Base-by-base conservation (phyloP, 2,329 filamentous ascomycete species). In the Alternaria novae-zelandiae region DNA sequence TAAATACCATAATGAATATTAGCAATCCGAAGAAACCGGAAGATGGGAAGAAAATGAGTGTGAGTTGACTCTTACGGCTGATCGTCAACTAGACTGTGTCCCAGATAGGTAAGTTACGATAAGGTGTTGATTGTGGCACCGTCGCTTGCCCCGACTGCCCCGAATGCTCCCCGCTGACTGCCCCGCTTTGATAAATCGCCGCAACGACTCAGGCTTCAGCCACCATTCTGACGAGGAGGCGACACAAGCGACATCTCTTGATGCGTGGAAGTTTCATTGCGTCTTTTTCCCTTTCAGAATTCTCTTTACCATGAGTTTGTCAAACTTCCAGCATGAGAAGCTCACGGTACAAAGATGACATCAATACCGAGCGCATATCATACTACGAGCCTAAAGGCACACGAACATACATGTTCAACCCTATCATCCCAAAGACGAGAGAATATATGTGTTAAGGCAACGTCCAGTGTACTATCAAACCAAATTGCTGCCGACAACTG, bases 131-230 rank as follows among this genome's bases (percentile, higher is more conserved):
- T 53, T 25, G 9, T 17, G 13, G 28, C 20, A 13, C 20, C 49
- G 20, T 53, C 20, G 20, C 32, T 21, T 53, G 20, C 49, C n/a
- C 49, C 25, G 49, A 32, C 8, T 23, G 30, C 49, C 49, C 28
- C 49, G 49, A 21, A 20, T 6, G 49, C 49, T 32, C 49, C 49
- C 21, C 49, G 15, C 28, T 23, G 15, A 5, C 28, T 23, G 28
- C 49, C 49, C 49, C 49, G 49, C 49, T 32, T 53, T 36, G 20
- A 36, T 53, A 10, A n/a, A 36, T 23, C 28, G 30, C 30, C 28
- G 28, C 20, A n/a, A 36, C 28, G 21, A n/a, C 20, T 12, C 20
- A 20, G 20, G 30, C 28, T 32, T 53, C 20, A 13, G 25, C 30
- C 47, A 41, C 36, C 36, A 41, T 17, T 17, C 0, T 41, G 0